These are phyloP conservation scores for Penicillium sp. DNA, from an alignment of 2,329 filamentous ascomycete genomes.

Conservation along the genomic window DNA sequence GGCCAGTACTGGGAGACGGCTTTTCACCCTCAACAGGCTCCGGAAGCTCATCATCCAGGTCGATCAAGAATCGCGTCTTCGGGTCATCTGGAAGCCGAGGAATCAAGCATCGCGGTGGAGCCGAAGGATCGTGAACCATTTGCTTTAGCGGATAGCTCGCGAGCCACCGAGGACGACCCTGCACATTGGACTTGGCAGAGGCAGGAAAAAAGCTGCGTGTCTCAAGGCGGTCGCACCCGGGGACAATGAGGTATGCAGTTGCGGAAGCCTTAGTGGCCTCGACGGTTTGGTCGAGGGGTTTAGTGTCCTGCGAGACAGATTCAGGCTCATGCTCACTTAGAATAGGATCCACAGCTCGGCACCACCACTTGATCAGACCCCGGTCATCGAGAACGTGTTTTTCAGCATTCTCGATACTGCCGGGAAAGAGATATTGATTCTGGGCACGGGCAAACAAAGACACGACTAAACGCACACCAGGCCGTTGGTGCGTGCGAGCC, in stretches of 20 bases:
- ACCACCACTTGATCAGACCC: slow-evolving; percentile 95
- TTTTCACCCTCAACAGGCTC: slow-evolving; percentile 27
- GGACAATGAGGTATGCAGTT: slow-evolving; percentile 83
- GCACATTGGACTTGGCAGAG: slow-evolving; percentile 40
- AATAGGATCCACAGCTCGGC: slow-evolving; percentile 77
- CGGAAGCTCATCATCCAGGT: slow-evolving; percentile 80
- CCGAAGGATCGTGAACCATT: slow-evolving; percentile 65
- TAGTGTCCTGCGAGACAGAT: slow-evolving; percentile 36
- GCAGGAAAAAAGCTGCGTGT: slow-evolving; percentile 75
- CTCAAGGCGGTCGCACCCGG: slow-evolving; percentile 80
- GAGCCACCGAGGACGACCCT: slow-evolving; percentile 45
- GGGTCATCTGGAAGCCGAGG: slow-evolving; percentile 94
- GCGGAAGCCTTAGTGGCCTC: slow-evolving; percentile 43
- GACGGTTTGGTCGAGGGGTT: slow-evolving; percentile 25
- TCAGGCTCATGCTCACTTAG: slow-evolving; percentile 52
- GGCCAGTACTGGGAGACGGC: slow-evolving; percentile 54
- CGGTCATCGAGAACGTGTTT: slow-evolving; percentile 94
- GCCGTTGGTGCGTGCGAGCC: slow-evolving; percentile 64
- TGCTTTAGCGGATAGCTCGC: slow-evolving; percentile 72
- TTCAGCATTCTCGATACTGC: slow-evolving; percentile 76
- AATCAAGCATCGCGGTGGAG: slow-evolving; percentile 79
- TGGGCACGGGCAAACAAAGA: slow-evolving; percentile 92
- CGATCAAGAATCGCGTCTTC: slow-evolving; percentile 83
- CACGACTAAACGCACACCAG: slow-evolving; percentile 69
- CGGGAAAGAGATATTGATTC: slow-evolving; percentile 91